These are phyloP conservation scores for Quercus glauca DNA, from an alignment of 306 rosid genomes.

Conservation along the genomic window DNA sequence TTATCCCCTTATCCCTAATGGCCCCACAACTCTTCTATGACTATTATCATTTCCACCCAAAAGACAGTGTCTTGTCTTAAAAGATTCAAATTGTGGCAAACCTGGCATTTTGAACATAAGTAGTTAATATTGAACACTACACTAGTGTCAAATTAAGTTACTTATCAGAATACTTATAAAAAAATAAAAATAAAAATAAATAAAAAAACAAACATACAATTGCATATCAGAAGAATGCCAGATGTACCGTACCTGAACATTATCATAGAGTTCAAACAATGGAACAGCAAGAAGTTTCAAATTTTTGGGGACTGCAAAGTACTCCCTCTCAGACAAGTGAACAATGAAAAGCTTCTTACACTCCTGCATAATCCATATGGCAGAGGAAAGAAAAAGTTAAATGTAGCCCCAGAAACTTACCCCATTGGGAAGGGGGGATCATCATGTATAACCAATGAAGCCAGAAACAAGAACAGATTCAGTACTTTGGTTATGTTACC, in stretches of 20 bases:
- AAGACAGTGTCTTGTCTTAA: background rate
- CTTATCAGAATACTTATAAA: no score
- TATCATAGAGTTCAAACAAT: conserved; percentile 96
- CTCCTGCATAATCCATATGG: conserved; percentile 50
- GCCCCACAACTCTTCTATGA: background rate
- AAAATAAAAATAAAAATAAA: no score
- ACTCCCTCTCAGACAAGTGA: conserved; percentile 95
- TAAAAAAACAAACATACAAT: no score
- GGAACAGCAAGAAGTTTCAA: conserved; percentile 97
- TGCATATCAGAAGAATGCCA: no score
- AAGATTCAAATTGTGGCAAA: background rate
- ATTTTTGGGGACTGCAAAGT: conserved; percentile 96
- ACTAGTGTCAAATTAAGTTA: background rate
- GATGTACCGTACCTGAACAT: conserved; percentile 69
- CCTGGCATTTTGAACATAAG: background rate
- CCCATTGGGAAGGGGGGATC: background rate
- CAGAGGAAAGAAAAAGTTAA: background rate
- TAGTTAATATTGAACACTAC: background rate
- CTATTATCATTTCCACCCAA: background rate
- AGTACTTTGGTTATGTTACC: conserved; percentile 36
- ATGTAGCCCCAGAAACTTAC: background rate
- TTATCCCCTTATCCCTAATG: background rate
- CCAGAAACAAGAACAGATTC: conserved; percentile 6
- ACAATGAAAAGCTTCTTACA: conserved; percentile 94
- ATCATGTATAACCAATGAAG: background rate